Evolutionary conservation across 805 yeast genomes (phyloP).

Genomic region (Lipomyces chichibuensis): DNA sequence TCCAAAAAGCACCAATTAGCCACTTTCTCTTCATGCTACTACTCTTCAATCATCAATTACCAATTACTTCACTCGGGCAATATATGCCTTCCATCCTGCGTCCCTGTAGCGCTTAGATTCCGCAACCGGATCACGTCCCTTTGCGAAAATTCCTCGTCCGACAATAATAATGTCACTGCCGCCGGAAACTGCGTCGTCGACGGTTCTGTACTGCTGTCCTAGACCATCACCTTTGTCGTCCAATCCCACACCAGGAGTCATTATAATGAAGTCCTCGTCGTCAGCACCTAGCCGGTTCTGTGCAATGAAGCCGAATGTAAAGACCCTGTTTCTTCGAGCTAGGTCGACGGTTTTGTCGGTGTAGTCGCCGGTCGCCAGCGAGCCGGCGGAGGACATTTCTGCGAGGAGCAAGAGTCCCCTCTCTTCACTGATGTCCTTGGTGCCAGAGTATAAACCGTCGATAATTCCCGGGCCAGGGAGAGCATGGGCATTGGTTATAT

Average conservation of each 20-base stretch:
- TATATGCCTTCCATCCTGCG: slow-evolving; percentile 95
- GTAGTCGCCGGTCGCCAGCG: slow-evolving; percentile 90
- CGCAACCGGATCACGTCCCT: slow-evolving; percentile 85
- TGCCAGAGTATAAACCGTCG: slow-evolving; percentile 81
- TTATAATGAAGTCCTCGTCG: slow-evolving; percentile 91
- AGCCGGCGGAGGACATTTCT: slow-evolving; percentile 90
- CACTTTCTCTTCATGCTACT: background rate
- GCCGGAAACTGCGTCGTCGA: slow-evolving; percentile 73
- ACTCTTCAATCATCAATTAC: background rate
- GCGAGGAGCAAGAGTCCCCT: slow-evolving; percentile 94
- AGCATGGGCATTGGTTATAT: slow-evolving; percentile 96
- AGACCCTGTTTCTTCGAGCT: slow-evolving; percentile 81
- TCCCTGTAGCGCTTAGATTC: slow-evolving; percentile 87
- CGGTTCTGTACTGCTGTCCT: slow-evolving; percentile 97
- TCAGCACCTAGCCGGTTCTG: slow-evolving; percentile 80
- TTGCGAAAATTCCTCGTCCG: slow-evolving; percentile 96
- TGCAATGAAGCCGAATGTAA: slow-evolving; percentile 96
- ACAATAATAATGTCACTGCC: slow-evolving; percentile 97
- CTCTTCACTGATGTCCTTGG: slow-evolving; percentile 55
- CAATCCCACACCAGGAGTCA: slow-evolving; percentile 98
- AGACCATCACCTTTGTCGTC: slow-evolving; percentile 95
- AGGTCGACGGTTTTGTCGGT: slow-evolving; percentile 86
- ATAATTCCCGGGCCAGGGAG: slow-evolving; percentile 95
- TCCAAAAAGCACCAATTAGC: background rate
- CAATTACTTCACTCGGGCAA: slow-evolving; percentile 44